phyloP scores from a whole-genome alignment of 2,329 filamentous ascomycete species.

The Diaporthe citri region DNA sequence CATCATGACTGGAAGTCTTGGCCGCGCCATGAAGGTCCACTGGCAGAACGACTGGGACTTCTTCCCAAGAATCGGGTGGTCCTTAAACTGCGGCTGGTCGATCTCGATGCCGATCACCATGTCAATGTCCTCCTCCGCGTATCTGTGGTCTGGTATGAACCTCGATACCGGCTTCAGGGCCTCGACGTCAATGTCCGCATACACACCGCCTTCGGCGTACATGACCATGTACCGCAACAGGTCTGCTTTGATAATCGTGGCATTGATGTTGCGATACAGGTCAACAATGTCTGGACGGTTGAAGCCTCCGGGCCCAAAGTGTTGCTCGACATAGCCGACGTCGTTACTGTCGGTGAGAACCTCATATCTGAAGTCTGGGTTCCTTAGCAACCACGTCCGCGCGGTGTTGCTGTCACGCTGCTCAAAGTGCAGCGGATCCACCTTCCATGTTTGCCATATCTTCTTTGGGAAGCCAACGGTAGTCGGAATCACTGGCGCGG shows the following conservation, averaged over 20 bases:
- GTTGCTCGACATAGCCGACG: slow-evolving; percentile 74
- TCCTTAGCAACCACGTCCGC: slow-evolving; percentile 75
- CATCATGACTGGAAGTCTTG: slow-evolving; percentile 76
- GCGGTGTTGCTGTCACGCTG: slow-evolving; percentile 71
- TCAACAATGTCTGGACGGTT: slow-evolving; percentile 76
- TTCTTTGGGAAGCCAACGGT: slow-evolving; percentile 68
- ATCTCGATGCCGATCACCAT: slow-evolving; percentile 80
- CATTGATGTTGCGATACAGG: slow-evolving; percentile 70
- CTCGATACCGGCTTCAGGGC: slow-evolving; percentile 54
- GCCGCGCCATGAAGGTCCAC: slow-evolving; percentile 81
- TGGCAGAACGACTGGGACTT: slow-evolving; percentile 81
- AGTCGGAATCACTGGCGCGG: slow-evolving; percentile 40
- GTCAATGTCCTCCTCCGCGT: slow-evolving; percentile 73
- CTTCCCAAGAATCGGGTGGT: slow-evolving; percentile 74
- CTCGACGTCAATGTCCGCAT: slow-evolving; percentile 59
- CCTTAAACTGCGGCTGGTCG: slow-evolving; percentile 73
- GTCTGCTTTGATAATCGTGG: slow-evolving; percentile 76
- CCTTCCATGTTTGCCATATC: slow-evolving; percentile 85
- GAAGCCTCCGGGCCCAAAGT: slow-evolving; percentile 74
- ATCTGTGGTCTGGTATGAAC: slow-evolving; percentile 74
- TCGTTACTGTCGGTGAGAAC: slow-evolving; percentile 79
- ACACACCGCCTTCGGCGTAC: slow-evolving; percentile 73
- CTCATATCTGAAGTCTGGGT: slow-evolving; percentile 76
- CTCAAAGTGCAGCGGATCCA: slow-evolving; percentile 75
- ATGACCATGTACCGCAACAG: slow-evolving; percentile 75